Evolutionary conservation across 345 rosid species (phyloP), one percentile per base, ranked within the genome.

Genomic region (Camelina hispida): DNA sequence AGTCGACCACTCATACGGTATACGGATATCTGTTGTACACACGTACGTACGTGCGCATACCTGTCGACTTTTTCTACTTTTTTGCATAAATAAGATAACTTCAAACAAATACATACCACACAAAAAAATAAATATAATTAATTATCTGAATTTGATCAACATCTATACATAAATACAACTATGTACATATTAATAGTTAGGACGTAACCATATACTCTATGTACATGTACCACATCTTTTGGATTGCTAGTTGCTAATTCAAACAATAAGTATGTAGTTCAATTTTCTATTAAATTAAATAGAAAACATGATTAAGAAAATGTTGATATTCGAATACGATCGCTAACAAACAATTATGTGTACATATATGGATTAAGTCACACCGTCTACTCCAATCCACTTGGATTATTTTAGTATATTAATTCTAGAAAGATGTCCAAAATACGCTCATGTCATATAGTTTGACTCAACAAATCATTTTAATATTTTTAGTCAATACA

Each of bases 391-490:
- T n/a, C 47, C 18, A 22, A 32, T 46, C 53, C 66, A 60, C 28
- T 71, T 71, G 14, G 17, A 40, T 71, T 61, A 22, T 66, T 57
- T 44, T 66, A 74, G 34, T 32, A 25, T 37, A 7, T 47, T 23
- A 16, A 30, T 16, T 65, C 57, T 18, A 46, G 60, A 66, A 74
- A 40, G 44, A 48, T 59, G 37, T 43, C 60, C 53, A 25, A 38
- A 54, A 11, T 53, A 5, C 40, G 52, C 75, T 20, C 28, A 62
- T 37, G 46, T 67, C 68, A 72, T 32, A 60, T 60, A 38, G 56
- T 75, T 66, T 75, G 79, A 75, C 48, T 61, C 48, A 37, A 57
- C 59, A 20, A 57, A 43, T 65, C 1, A 51, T 52, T 51, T 62
- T 58, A 22, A n/a, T 48, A 11, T 0, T 12, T 35, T 54, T 37